Base-by-base conservation (phyloP, 2,329 filamentous ascomycete species). In the Ophiostoma sp. region DNA sequence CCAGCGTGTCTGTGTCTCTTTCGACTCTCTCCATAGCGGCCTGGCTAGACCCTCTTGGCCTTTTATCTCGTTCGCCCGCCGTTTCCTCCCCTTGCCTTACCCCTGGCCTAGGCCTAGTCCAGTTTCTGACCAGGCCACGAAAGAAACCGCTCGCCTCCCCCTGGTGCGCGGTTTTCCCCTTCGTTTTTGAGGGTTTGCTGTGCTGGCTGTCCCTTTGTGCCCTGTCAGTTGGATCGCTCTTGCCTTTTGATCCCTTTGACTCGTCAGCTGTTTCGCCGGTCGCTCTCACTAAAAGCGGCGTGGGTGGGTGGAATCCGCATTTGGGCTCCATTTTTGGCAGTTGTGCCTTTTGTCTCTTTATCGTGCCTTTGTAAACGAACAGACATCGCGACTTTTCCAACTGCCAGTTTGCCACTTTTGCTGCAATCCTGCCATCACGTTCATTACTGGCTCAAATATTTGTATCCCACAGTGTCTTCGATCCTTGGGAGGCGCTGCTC, bases 21-120 rank as follows among this genome's bases (percentile, higher is more conserved):
- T 7, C 36, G 17, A 19, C 11, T 61, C 57, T 28, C 28, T 22
- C 59, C 33, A 36, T 42, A 25, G 31, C 22, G 31, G 31, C 45
- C 70, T 71, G 59, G 57, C 66, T 22, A 57, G 69, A 9, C 52
- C 33, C 36, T 45, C 61, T 25, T 17, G 31, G n/a, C 69, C 61
- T 45, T 50, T 64, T 69, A 45, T 69, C 59, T 71, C 64, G 42
- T 45, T 57, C 70, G 63, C 69, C 39, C 73, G 69, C 57, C 31
- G 70, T 72, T 72, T 74, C 70, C 36, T 73, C 66, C 52, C 70
- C 73, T 72, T 70, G 63, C 70, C 50, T 39, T 63, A 68, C 70
- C 74, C 72, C 74, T 73, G 73, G 71, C 70, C 73, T 70, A 72
- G 31, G 45, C 63, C 70, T 69, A 69, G 69, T 71, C 64, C 72